Evolutionary conservation across 1,284 basidiomycete genomes (phyloP), one percentile per base, ranked within the genome.

Genomic region (Malassezia nana): DNA sequence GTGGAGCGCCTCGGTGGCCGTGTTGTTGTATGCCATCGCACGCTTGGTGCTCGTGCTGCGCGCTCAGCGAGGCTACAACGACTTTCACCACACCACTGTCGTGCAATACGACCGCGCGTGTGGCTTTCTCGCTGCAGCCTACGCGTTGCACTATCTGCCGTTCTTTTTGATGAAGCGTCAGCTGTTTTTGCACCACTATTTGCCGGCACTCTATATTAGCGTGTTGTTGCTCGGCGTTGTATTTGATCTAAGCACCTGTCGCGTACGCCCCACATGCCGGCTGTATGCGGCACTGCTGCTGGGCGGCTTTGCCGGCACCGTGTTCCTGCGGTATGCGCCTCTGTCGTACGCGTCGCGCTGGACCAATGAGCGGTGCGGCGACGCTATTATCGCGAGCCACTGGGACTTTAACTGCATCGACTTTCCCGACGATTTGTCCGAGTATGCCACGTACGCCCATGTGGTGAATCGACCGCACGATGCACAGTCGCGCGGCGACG

Each of bases 81-180:
- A 96, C 75, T 87, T 95, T 60, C 84, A 89, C 58, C 86, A 86
- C 74, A 88, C 85, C 62, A 86, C 84, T 70, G 81, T 92, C 29
- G 83, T 86, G 39, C 91, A 90, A 75, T 98, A 98, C 76, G 90
- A 96, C 76, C 78, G 83, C 35, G 79, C 91, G 1, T 89, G 87
- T 59, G 85, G 85, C 0, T 95, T 96, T 81, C 81, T 96, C 49
- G 84, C 89, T 75, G 75, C 87, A n/a, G 89, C 87, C 46, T 96
- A 91, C 89, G 79, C 78, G n/a, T 70, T 95, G 40, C 92, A 96
- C 78, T 96, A 92, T 76, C 79, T 89, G 69, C 92, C 92, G 9
- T 98, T 98, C 81, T 95, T 83, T 81, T 78, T 94, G 62, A 96
- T 96, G 92, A 78, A 82, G 46, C 87, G 92, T 22, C 92, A 98